Evolutionary conservation across 192 early-diverging fungal genomes (phyloP).

Genomic region (Borealophlyctis nickersoniae): DNA sequence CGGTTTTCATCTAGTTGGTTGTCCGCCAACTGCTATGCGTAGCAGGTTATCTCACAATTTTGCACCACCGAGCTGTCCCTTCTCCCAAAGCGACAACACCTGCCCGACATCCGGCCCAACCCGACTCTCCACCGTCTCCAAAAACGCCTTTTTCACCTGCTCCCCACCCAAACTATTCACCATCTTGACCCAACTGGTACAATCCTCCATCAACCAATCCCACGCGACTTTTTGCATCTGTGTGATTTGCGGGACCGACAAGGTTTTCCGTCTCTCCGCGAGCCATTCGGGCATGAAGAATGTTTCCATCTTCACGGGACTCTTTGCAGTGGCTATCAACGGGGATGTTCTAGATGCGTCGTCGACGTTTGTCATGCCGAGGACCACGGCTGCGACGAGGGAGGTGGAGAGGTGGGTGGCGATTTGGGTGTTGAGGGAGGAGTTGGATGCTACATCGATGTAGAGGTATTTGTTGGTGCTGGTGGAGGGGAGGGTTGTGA

Average conservation of each 20-base stretch:
- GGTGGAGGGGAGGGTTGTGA: neutral
- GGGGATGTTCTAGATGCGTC: no score
- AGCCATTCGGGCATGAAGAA: conserved; percentile 43
- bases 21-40: no score
- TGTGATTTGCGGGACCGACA: conserved; percentile 4
- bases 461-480: conserved; percentile 14
- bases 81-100: conserved; percentile 15
- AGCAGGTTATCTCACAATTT: no score
- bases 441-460: conserved; percentile 36
- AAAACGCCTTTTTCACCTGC: conserved; percentile 14
- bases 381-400: conserved; percentile 8
- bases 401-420: conserved; percentile 6
- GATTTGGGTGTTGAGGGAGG: conserved; percentile 7
- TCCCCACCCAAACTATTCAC: neutral
- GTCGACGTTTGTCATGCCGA: conserved; percentile 32
- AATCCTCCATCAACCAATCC: conserved; percentile 14
- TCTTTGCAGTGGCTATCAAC: neutral
- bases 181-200: conserved; percentile 22
- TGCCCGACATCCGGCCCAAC: conserved; percentile 20
- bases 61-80: no score
- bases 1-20: no score
- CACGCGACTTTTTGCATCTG: conserved; percentile 18
- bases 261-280: conserved; percentile 13
- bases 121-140: conserved; percentile 19
- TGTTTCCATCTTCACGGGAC: conserved; percentile 18